Evolutionary conservation across 805 yeast species (phyloP), one percentile per base, ranked within the genome.

Genomic region (Cyberlindnera xishuangbannaensis): DNA sequence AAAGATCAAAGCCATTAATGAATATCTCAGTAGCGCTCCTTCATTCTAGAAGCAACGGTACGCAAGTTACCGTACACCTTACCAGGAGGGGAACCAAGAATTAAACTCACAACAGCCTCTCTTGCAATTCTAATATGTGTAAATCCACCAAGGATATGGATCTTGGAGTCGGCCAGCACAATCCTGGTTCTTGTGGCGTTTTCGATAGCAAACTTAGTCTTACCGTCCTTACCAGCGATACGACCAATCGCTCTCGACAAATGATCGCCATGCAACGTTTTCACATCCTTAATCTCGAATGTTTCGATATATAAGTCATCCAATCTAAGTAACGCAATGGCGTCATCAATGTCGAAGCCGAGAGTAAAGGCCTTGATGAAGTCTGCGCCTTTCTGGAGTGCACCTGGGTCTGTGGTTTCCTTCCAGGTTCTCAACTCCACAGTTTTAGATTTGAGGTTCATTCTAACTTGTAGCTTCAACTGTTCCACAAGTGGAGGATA

Each of bases 201-300:
- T 63, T 92, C 99, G 55, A 92, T 92, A 20, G 98, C 97, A 60
- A 90, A 92, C 65, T 90, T 92, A 42, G 97, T 92, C 63, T 88
- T 90, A 55, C 99, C 99, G 57, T 92, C 99, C 57, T 92, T 94
- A 61, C 99, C 99, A 11, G 99, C 98, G 61, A 92, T 92, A 72
- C 99, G 86, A 54, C 98, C 99, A 58, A 92, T 92, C 7, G 99
- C 98, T 72, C 99, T 81, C 33, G 95, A 83, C 57, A 92, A 69
- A 73, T 92, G 98, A 63, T 92, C 98, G 18, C 97, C 98, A 18
- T 77, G 78, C 47, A 92, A 67, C 5, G 97, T 90, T 63, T 92
- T 94, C 37, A 92, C 97, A 61, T 92, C 99, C 59, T 92, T 92
- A 50, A 92, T 73, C 58, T 92, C 99, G 56, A 92, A 92, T 5